Evolutionary conservation across 1,284 basidiomycete genomes (phyloP), one percentile per base, ranked within the genome.

Genomic region (Abortiporus biennis): DNA sequence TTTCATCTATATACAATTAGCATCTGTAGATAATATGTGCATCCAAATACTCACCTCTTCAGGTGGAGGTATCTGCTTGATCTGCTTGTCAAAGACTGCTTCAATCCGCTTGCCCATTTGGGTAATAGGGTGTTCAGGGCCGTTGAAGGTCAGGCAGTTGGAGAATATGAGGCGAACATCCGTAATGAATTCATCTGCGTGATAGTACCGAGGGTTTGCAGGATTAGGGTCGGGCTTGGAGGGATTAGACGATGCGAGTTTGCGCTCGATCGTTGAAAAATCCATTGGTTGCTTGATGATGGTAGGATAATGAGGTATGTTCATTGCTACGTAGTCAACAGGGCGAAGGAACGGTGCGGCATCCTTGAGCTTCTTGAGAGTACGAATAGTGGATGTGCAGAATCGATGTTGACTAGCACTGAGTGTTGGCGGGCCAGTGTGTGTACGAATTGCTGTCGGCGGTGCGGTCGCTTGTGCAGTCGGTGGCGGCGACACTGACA

Each of bases 251-350:
- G 85, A 78, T 22, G 63, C 58, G 30, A 97, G 72, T 66, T 97
- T 96, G 54, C 79, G 79, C 65, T 98, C 95, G 48, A 98, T 79
- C 17, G 94, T 96, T n/a, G 80, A 76, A 38, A 99, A 77, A 62
- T 99, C 96, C 91, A 97, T 97, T 0, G 96, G 96, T 24, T 76
- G 78, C 55, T 83, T 87, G 66, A 99, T 82, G 58, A 98, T 81
- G 43, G 74, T 75, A 35, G 77, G 78, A 58, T 99, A 99, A 59
- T 95, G 92, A 11, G 93, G 96, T 47, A 99, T 88, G 53, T 83
- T 84, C 50, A 97, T 77, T 1, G 80, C 85, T 49, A 95, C 75
- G n/a, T 84, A 76, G 59, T 99, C 94, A 46, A 99, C 96, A 15
- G 96, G 94, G 42, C 71, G 71, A 41, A 88, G 65, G 68, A 99